Conservation (phyloP, 1,284 basidiomycete genomes). For the Cryptococcus hybrid region DNA sequence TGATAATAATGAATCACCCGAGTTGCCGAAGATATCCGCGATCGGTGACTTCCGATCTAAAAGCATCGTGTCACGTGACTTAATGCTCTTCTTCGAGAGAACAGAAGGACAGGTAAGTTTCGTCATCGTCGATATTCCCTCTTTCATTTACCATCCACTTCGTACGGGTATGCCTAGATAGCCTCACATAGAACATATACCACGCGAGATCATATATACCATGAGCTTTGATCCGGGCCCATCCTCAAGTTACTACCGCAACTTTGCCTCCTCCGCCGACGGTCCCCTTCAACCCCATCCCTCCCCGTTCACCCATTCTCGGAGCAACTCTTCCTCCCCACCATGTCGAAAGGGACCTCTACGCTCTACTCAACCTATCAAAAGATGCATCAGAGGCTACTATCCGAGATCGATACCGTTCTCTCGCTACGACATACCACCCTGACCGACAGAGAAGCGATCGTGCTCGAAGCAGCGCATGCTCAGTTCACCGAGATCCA, state of each 20-base stretch:
- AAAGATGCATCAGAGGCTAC: conserved; percentile 34
- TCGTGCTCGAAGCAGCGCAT: conserved; percentile 33
- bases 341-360: conserved; percentile 18
- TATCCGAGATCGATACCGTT: conserved; percentile 44
- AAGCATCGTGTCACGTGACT: too few relatives aligned
- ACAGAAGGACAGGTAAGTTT: too few relatives aligned
- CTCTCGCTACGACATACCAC: conserved; percentile 51
- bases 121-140: too few relatives aligned
- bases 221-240: conserved; percentile 34
- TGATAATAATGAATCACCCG: too few relatives aligned
- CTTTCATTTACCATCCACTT: too few relatives aligned
- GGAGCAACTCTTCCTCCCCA: conserved; percentile 4
- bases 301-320: conserved; percentile 27
- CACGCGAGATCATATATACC: too few relatives aligned
- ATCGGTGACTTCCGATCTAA: too few relatives aligned
- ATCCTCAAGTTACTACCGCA: conserved; percentile 36
- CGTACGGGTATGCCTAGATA: too few relatives aligned
- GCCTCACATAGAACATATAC: too few relatives aligned
- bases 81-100: too few relatives aligned
- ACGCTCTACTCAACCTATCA: conserved; percentile 44
- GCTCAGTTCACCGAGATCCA: conserved; percentile 42
- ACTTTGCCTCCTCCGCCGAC: conserved; percentile 31
- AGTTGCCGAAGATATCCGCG: too few relatives aligned
- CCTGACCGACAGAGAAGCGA: conserved; percentile 56
- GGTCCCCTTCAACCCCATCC: conserved; percentile 38